Base-by-base conservation (phyloP, 2,329 filamentous ascomycete species). In the Colletotrichum lentis region DNA sequence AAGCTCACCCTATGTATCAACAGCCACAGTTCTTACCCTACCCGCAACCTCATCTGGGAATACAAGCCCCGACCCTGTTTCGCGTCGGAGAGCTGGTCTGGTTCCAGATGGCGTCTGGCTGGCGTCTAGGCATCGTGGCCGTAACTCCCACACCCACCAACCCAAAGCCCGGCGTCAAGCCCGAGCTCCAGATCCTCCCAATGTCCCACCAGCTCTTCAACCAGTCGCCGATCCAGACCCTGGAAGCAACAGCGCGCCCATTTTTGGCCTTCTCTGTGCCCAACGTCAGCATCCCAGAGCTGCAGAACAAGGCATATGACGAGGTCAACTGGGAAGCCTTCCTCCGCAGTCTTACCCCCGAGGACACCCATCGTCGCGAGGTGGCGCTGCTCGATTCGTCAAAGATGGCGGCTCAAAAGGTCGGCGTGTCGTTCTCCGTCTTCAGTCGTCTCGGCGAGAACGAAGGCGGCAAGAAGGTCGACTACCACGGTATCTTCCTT, bases 191-290 rank as follows among this genome's bases (percentile, higher is more conserved):
- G n/a, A 72, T 84, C 39, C 76, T 81, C n/a, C 82, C 81, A 20
- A 77, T 81, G 41, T 79, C 77, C 10, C 79, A 82, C 64, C 75
- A 74, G 37, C 66, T 78, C 7, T 77, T 81, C 6, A 77, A 73
- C 20, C 78, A 82, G 53, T 27, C 44, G 46, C 75, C 76, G 35
- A 75, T 77, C 22, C 77, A 83, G 5, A 84, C 83, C 67, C 55
- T 73, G 0, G 78, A 80, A 53, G 73, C 71, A 5, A 81, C 84
- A 20, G 78, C 85, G 71, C 80, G 84, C 3, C 84, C 84, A 1
- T 86, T 85, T 70, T 77, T 84, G 46, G 83, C 84, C 12, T 86
- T 84, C 65, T 84, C 81, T 12, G 83, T 86, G 1, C 84, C 84
- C 0, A 75, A 76, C 2, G 78, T 84, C 10, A 73, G 74, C 12